Evolutionary conservation across 306 rosid species (phyloP).

Genomic region (Medicago arabica): DNA sequence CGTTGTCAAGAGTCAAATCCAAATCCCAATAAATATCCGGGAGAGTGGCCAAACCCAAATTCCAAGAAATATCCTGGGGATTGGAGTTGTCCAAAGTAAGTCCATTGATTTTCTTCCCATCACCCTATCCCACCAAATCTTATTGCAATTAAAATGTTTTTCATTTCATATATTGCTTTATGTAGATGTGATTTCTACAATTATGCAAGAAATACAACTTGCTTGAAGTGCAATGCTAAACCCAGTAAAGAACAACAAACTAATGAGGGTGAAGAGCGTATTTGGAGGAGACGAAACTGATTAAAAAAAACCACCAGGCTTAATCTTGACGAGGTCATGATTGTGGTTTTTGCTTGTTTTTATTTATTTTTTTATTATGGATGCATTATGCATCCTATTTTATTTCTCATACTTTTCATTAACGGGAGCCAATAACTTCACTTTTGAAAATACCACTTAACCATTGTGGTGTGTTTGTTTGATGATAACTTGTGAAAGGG

Average conservation of each 20-base stretch:
- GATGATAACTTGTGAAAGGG: neutral
- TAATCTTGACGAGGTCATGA: neutral
- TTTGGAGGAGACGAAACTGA: conserved; percentile 57
- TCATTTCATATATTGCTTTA: conserved; percentile 27
- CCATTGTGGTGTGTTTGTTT: neutral
- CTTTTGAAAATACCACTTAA: neutral
- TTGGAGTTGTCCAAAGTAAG: conserved; percentile 92
- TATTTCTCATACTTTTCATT: neutral
- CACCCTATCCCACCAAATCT: neutral
- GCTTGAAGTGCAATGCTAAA: conserved; percentile 66
- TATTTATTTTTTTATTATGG: neutral
- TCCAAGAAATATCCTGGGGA: conserved; percentile 66
- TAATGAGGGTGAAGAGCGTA: conserved; percentile 46
- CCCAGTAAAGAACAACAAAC: conserved; percentile 46
- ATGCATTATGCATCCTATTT: neutral
- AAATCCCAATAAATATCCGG: conserved; percentile 50
- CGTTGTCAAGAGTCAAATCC: conserved; percentile 63
- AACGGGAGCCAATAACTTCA: neutral
- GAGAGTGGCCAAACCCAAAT: conserved; percentile 36
- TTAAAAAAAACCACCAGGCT: neutral
- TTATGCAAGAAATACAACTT: conserved; percentile 53
- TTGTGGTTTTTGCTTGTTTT: neutral
- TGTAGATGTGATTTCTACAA: conserved; percentile 80
- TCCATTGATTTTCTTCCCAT: conserved; percentile 28
- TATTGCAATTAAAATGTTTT: neutral